phyloP scores from a whole-genome alignment of 2,329 filamentous ascomycete genomes.

The Penicillium sp. region DNA sequence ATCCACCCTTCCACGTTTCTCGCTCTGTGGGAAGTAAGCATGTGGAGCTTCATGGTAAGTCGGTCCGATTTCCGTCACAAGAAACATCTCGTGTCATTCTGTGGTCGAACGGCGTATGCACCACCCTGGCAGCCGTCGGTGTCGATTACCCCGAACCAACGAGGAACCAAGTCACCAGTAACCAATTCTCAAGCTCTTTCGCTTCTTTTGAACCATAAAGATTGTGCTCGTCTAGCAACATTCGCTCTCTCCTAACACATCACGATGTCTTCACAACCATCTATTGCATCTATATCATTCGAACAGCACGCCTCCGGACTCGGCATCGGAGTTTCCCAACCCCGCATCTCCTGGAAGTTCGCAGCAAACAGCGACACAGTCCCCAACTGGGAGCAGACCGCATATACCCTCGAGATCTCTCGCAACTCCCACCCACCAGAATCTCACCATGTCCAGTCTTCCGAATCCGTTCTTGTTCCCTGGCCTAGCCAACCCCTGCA shows the following conservation, averaged over 20 bases:
- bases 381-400: background rate
- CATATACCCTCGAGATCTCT: background rate
- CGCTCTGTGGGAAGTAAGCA: background rate
- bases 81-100: background rate
- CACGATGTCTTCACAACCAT: conserved; percentile 10
- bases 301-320: conserved; percentile 13
- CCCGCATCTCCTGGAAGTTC: conserved; percentile 10
- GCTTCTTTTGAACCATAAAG: background rate
- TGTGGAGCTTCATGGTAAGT: background rate
- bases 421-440: background rate
- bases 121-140: background rate
- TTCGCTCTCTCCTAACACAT: background rate
- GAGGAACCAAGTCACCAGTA: background rate
- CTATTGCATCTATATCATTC: conserved; percentile 12
- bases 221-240: background rate
- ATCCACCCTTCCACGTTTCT: background rate
- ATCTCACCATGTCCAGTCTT: background rate
- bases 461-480: background rate
- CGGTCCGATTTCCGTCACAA: background rate
- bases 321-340: background rate
- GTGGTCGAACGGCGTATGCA: background rate
- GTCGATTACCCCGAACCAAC: background rate
- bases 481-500: background rate
- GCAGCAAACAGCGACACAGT: background rate
- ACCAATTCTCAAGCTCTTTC: background rate